These are phyloP conservation scores for Alnus glutinosa DNA, from an alignment of 306 rosid species.

Conservation along the genomic window DNA sequence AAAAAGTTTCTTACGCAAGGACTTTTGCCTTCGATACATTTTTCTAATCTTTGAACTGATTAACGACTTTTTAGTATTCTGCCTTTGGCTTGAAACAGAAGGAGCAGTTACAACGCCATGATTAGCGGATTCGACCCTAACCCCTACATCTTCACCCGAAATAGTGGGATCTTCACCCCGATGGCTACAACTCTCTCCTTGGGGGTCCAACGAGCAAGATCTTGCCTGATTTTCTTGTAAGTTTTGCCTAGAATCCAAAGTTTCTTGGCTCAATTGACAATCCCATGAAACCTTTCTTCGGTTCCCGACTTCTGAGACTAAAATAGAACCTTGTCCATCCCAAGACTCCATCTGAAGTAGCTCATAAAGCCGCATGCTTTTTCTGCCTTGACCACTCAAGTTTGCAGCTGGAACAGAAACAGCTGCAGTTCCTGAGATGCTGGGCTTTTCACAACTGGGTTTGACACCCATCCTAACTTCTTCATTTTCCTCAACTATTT, in stretches of 20 bases:
- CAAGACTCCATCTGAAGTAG: slow-evolving; percentile 68
- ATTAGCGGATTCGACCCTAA: slow-evolving; percentile 30
- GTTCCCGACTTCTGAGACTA: slow-evolving; percentile 29
- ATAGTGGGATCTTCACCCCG: slow-evolving; percentile 54
- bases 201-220: slow-evolving; percentile 28
- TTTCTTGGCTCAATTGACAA: slow-evolving; percentile 21
- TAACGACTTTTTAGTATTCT: slow-evolving; percentile 42
- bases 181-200: slow-evolving; percentile 35
- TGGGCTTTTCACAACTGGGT: slow-evolving; percentile 30
- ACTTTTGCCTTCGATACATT: slow-evolving; percentile 56
- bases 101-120: slow-evolving; percentile 27
- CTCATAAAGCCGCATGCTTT: slow-evolving; percentile 62
- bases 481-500: slow-evolving; percentile 47
- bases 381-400: slow-evolving; percentile 56
- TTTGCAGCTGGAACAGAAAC: slow-evolving; percentile 42
- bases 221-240: slow-evolving; percentile 28
- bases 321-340: slow-evolving; percentile 39
- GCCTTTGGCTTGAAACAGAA: slow-evolving; percentile 42
- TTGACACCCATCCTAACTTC: slow-evolving; percentile 28
- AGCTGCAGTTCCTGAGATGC: slow-evolving; percentile 24
- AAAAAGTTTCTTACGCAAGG: slow-evolving; percentile 57
- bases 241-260: slow-evolving; percentile 32
- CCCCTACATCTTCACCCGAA: slow-evolving; percentile 48
- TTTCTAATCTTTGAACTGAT: slow-evolving; percentile 49
- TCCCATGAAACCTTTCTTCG: slow-evolving; percentile 19